Evolutionary conservation across 225 moss, liverwort and hornwort species (phyloP).

Genomic region (Physcomitrellopsis africana): DNA sequence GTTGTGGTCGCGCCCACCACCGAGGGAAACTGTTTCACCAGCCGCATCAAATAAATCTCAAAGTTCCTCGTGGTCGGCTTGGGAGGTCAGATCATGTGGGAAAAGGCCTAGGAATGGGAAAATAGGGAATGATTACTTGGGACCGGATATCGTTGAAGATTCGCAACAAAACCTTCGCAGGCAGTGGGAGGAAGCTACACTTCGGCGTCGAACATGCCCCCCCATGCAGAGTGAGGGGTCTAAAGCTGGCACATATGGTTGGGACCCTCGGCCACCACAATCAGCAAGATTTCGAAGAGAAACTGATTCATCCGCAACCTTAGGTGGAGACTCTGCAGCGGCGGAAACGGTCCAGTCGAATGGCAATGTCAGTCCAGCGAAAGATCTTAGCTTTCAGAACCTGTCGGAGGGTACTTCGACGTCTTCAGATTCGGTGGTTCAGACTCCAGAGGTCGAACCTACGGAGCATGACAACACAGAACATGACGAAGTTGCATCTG

Average conservation of each 20-base stretch:
- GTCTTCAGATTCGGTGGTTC: conserved; percentile 72
- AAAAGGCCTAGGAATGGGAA: conserved; percentile 28
- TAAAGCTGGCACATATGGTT: conserved; percentile 59
- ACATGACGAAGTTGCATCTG: conserved; percentile 53
- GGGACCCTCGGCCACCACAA: conserved; percentile 34
- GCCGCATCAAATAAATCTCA: conserved; percentile 35
- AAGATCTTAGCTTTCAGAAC: conserved; percentile 60
- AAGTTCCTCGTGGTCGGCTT: conserved; percentile 34
- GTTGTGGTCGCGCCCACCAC: conserved; percentile 35
- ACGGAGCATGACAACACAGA: conserved; percentile 54
- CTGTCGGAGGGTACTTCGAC: conserved; percentile 84
- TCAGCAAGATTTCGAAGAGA: conserved; percentile 24
- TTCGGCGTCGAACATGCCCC: conserved; percentile 76
- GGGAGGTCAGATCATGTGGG: conserved; percentile 28
- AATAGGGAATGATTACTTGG: conserved; percentile 43
- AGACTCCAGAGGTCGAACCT: conserved; percentile 35
- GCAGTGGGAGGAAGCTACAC: conserved; percentile 85
- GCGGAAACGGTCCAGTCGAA: conserved; percentile 56
- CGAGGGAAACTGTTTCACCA: conserved; percentile 22
- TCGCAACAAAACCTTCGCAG: conserved; percentile 68
- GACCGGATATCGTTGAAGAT: conserved; percentile 56
- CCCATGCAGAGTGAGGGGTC: conserved; percentile 90
- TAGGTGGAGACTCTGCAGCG: conserved; percentile 41
- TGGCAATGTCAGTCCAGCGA: conserved; percentile 38
- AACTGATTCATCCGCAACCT: conserved; percentile 30